phyloP scores from a whole-genome alignment of 352 stramenopile genomes.

The Sclerospora graminicola region DNA sequence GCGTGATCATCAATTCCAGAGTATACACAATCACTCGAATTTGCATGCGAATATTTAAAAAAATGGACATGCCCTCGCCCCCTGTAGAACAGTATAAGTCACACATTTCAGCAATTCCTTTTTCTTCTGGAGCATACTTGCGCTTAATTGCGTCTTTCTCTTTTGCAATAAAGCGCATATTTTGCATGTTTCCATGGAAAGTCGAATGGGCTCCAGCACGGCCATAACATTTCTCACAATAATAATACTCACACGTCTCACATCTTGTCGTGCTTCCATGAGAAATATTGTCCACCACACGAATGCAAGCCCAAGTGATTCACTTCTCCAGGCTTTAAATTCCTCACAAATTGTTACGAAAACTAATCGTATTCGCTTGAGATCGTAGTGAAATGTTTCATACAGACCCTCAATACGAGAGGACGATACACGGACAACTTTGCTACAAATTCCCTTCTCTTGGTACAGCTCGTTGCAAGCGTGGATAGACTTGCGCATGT shows the following conservation, averaged over 20 bases:
- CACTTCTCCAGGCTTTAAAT: conserved; percentile 9
- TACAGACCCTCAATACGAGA: conserved; percentile 21
- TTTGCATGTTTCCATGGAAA: conserved; percentile 37
- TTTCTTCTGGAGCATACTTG: conserved; percentile 25
- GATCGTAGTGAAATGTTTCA: conserved; percentile 27
- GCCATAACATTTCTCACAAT: conserved; percentile 24
- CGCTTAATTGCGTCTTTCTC: conserved; percentile 4
- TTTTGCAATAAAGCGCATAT: conserved; percentile 30
- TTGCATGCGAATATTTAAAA: conserved; percentile 21
- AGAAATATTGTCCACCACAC: conserved; percentile 6
- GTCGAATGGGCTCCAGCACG: conserved; percentile 25
- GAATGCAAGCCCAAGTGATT: conserved; percentile 15
- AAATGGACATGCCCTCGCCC: conserved; percentile 38
- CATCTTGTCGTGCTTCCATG: conserved; percentile 25
- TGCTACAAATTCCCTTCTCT: conserved; percentile 25
- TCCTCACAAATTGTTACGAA: background rate
- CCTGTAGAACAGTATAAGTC: conserved; percentile 32
- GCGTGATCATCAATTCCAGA: conserved; percentile 11
- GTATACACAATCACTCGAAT: conserved; percentile 19
- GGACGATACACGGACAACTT: conserved; percentile 23
- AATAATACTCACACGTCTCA: conserved; percentile 33
- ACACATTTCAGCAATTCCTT: conserved; percentile 38
- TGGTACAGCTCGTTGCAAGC: conserved; percentile 19
- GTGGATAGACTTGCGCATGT: conserved; percentile 25
- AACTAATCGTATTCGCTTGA: conserved; percentile 28